Percentiles rank a stretch among this genome's conserved stretches.
Evolutionary conservation across 2,329 filamentous ascomycete species (phyloP).

Genomic region (Diplodia seriata): DNA sequence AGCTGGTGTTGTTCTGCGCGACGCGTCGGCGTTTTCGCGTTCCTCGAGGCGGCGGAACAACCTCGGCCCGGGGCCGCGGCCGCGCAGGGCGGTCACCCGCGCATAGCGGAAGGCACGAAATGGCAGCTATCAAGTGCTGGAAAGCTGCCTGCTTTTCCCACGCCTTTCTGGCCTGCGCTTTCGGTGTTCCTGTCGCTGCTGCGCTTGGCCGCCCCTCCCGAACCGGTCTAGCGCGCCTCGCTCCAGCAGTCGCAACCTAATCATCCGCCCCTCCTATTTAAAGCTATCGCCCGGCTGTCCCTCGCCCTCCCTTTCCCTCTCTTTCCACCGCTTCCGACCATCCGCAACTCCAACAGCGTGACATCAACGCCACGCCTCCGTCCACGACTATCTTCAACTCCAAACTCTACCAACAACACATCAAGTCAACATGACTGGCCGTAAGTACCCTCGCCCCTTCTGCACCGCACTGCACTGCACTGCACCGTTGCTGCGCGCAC

Average conservation of each 20-base stretch:
- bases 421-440: slow-evolving; percentile 59
- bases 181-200: slow-evolving; percentile 25
- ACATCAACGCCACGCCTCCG: slow-evolving; percentile 34
- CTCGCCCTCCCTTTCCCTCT: slow-evolving; percentile 38
- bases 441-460: slow-evolving; percentile 46
- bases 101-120: slow-evolving; percentile 9
- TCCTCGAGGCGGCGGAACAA: slow-evolving; percentile 8
- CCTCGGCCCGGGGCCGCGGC: neutral
- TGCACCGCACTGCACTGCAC: neutral
- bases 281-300: slow-evolving; percentile 41
- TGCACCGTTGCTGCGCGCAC: slow-evolving; percentile 31
- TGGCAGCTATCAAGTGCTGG: slow-evolving; percentile 26
- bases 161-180: slow-evolving; percentile 28
- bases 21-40: slow-evolving; percentile 22
- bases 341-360: slow-evolving; percentile 8
- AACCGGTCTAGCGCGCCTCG: slow-evolving; percentile 29
- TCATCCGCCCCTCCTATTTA: slow-evolving; percentile 45
- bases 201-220: slow-evolving; percentile 27
- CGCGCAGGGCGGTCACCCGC: slow-evolving; percentile 21
- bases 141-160: slow-evolving; percentile 28
- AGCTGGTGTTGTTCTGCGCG: slow-evolving; percentile 6
- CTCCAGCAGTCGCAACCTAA: slow-evolving; percentile 33
- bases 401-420: slow-evolving; percentile 35
- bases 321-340: slow-evolving; percentile 33
- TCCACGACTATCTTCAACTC: slow-evolving; percentile 38